Conservation (phyloP, 2,329 filamentous ascomycete genomes). For the Fusarium denticulatum region DNA sequence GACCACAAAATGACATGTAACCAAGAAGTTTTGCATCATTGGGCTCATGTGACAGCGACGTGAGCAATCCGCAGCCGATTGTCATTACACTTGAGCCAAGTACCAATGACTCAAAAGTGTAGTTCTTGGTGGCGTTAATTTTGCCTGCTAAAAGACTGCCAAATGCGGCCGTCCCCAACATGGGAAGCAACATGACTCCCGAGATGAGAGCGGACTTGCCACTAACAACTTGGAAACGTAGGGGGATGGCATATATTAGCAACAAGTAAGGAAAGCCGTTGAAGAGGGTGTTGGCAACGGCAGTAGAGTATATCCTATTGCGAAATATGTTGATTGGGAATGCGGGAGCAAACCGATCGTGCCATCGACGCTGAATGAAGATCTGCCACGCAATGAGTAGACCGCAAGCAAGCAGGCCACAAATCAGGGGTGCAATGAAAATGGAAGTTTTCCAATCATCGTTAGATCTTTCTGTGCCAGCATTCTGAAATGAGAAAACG, state of each 20-base stretch:
- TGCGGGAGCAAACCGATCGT: slow-evolving; percentile 49
- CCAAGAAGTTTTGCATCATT: slow-evolving; percentile 59
- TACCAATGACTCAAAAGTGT: slow-evolving; percentile 56
- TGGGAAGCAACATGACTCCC: slow-evolving; percentile 63
- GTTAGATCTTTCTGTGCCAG: slow-evolving; percentile 47
- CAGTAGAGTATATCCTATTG: slow-evolving; percentile 57
- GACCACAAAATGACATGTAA: slow-evolving; percentile 61
- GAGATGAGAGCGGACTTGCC: slow-evolving; percentile 56
- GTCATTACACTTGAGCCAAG: slow-evolving; percentile 55
- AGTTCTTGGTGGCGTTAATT: slow-evolving; percentile 54
- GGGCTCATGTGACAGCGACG: slow-evolving; percentile 45
- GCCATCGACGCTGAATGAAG: slow-evolving; percentile 38
- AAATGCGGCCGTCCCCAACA: slow-evolving; percentile 59
- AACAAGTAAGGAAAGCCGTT: slow-evolving; percentile 62
- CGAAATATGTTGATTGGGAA: slow-evolving; percentile 60
- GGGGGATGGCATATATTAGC: slow-evolving; percentile 59
- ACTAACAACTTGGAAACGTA: slow-evolving; percentile 62
- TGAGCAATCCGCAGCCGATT: slow-evolving; percentile 59
- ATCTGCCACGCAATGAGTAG: slow-evolving; percentile 45
- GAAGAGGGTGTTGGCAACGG: slow-evolving; percentile 57
- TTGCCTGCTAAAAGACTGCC: slow-evolving; percentile 56
- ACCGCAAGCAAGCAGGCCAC: slow-evolving; percentile 44
- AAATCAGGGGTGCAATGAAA: slow-evolving; percentile 47
- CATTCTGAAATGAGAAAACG: slow-evolving; percentile 67
- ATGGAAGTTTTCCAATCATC: slow-evolving; percentile 55